Conservation (phyloP, 2,329 filamentous ascomycete species). For the Colletotrichum agaves region DNA sequence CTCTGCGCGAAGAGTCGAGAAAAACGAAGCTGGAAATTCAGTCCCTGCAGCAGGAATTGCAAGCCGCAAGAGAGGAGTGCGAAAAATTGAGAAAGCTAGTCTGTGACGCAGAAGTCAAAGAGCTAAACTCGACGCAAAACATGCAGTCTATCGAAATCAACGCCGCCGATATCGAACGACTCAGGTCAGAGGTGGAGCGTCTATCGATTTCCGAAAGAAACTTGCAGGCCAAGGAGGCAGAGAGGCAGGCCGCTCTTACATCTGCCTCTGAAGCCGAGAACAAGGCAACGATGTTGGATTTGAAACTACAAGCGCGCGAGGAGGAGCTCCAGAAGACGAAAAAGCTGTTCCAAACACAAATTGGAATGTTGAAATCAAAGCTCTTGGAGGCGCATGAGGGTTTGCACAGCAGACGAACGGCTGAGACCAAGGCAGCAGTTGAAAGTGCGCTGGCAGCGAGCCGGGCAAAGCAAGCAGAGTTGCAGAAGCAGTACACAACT, state of each 20-base stretch:
- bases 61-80: conserved; percentile 67
- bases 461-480: conserved; percentile 62
- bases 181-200: conserved; percentile 68
- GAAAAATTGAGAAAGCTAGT: conserved; percentile 74
- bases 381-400: conserved; percentile 53
- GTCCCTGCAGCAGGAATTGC: conserved; percentile 66
- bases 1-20: conserved; percentile 76
- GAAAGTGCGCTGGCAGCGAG: conserved; percentile 61
- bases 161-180: conserved; percentile 67
- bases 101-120: conserved; percentile 75
- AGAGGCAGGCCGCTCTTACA: conserved; percentile 66
- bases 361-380: conserved; percentile 57
- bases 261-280: conserved; percentile 68
- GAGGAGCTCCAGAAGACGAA: conserved; percentile 57
- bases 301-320: conserved; percentile 65
- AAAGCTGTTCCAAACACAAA: conserved; percentile 59
- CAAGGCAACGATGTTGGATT: conserved; percentile 66
- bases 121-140: conserved; percentile 71
- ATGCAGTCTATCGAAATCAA: conserved; percentile 71
- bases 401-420: conserved; percentile 40
- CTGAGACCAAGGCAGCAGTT: conserved; percentile 50
- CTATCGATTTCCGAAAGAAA: conserved; percentile 71
- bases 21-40: conserved; percentile 69
- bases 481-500: conserved; percentile 62
- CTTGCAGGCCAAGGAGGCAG: conserved; percentile 71